Base-by-base conservation (phyloP, 306 rosid genomes). In the Cucumis sativus region DNA sequence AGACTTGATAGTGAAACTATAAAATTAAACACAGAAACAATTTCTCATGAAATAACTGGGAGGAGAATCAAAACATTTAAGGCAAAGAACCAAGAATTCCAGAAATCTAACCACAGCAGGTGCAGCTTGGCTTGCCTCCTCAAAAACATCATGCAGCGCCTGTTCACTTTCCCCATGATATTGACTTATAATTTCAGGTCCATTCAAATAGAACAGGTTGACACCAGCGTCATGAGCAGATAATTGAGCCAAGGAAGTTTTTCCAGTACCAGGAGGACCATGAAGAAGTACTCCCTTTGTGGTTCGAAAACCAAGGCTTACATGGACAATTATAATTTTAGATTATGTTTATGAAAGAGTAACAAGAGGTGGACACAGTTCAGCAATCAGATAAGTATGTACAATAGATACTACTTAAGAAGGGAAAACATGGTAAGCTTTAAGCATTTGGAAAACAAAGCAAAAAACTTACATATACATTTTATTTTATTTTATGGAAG, bases 261-360 rank as follows among this genome's bases (percentile, higher is more conserved):
- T 94, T 83, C 98, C 98, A 14, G 96, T 94, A 81, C 98, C 98
- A 79, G 98, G 90, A 40, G 98, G 95, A 40, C 98, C 97, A 78
- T 89, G 97, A 77, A 94, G 96, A 87, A 94, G 96, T 79, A 90
- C 93, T 73, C 97, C 97, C 86, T 91, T 92, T 21, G 92, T 89
- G 76, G 87, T 80, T 85, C 88, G 90, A 84, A 89, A 81, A 84
- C 95, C 98, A 79, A 88, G 84, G 78, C 96, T 94, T 43, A 78
- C 59, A 64, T 43, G n/a, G n/a, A 47, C 71, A 70, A 72, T 81
- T 40, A 54, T 74, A 81, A 71, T 54, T 66, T 58, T 52, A 52
- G 35, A 21, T 14, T n/a, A 76, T 56, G 47, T 16, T 56, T 13
- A 58, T 18, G 43, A 9, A 76, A 58, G 35, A 45, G 52, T 75